Conservation (phyloP, 2,329 filamentous ascomycete genomes). For the Leptographium flavum region DNA sequence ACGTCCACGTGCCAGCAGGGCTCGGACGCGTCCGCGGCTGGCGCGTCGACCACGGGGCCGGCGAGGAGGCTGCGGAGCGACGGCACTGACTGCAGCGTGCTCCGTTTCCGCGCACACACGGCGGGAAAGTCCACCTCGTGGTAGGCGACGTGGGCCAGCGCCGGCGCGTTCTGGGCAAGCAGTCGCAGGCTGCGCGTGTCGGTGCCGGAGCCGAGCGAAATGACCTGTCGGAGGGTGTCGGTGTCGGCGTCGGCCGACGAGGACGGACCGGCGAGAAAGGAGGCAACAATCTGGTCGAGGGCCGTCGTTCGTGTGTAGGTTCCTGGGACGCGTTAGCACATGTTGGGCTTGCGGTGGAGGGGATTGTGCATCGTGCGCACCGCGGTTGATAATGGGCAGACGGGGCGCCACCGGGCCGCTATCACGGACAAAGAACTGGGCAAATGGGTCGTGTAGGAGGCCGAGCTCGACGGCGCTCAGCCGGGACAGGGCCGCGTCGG, state of each 20-base stretch:
- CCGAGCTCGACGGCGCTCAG: constrained; percentile 77
- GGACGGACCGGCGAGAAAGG: constrained; percentile 42
- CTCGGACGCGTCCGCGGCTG: constrained; percentile 8
- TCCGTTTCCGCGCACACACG: constrained; percentile 56
- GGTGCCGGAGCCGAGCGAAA: constrained; percentile 86
- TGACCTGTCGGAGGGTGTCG: constrained; percentile 55
- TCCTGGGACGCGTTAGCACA: constrained; percentile 36
- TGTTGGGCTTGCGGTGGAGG: too few relatives aligned
- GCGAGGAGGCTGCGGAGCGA: constrained; percentile 24
- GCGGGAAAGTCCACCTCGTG: constrained; percentile 84
- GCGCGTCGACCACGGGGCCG: constrained; percentile 13
- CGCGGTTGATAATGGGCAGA: constrained; percentile 87
- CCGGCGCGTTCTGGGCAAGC: constrained; percentile 27
- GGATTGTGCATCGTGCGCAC: constrained; percentile 27
- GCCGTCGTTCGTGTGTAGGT: constrained; percentile 85
- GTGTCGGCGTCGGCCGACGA: constrained; percentile 11
- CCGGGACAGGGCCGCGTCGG: constrained; percentile 77
- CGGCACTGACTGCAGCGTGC: constrained; percentile 32
- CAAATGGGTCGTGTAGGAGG: constrained; percentile 74
- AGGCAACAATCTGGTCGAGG: constrained; percentile 61
- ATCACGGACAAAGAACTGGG: constrained; percentile 46
- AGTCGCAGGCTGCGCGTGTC: constrained; percentile 81
- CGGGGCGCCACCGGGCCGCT: constrained; percentile 42
- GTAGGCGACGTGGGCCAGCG: constrained; percentile 44
- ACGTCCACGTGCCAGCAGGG: constrained; percentile 31